Evolutionary conservation across 2,329 filamentous ascomycete species (phyloP), one percentile per base, ranked within the genome.

Genomic region (Arthrobotrys entomopaga): DNA sequence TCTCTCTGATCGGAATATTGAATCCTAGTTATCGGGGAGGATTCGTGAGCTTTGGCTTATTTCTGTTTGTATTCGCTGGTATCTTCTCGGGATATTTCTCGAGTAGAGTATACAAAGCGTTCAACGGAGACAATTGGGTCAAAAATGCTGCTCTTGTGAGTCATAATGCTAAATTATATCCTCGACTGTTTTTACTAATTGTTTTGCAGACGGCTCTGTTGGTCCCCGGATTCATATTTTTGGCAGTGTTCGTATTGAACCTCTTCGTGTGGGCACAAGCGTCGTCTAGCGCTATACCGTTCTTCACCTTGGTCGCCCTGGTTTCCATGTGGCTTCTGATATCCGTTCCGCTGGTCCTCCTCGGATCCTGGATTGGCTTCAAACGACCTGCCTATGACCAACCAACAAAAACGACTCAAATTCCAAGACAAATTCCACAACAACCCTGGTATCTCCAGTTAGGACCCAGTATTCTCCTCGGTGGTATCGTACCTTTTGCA

Each of bases 1-100:
- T 94, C 24, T 91, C 90, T 79, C 91, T 90, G 67, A 81, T 95
- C 34, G 92, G 92, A 3, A 81, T 96, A 1, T 81, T 96, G 65
- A 96, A 96, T 79, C 92, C 92, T 1, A 93, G 90, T 80, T 95
- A 93, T 84, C 89, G 92, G n/a, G 92, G 92, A 70, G 92, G 92
- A 0, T 96, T 96, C 81, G 86, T 95, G 80, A 94, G 90, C 78
- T 91, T 95, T 46, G 92, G 90, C 5, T 85, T 93, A 24, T 91
- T 91, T 0, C 85, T 96, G 19, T 96, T 96, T 81, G 85, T 96
- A 65, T 89, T 95, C 78, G 92, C 91, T 0, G 92, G 92, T 53
- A 80, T 91, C 4, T 93, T 95, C 81, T 95, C 92, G 0, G 92
- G 92, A 10, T 96, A 96, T 82, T 95, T 93, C 82, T 95, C 91